A percentile compares a stretch with the other conserved stretches of the same genome.
Conservation (phyloP, 768 basidiomycete genomes). For the Lyophyllum decastes region DNA sequence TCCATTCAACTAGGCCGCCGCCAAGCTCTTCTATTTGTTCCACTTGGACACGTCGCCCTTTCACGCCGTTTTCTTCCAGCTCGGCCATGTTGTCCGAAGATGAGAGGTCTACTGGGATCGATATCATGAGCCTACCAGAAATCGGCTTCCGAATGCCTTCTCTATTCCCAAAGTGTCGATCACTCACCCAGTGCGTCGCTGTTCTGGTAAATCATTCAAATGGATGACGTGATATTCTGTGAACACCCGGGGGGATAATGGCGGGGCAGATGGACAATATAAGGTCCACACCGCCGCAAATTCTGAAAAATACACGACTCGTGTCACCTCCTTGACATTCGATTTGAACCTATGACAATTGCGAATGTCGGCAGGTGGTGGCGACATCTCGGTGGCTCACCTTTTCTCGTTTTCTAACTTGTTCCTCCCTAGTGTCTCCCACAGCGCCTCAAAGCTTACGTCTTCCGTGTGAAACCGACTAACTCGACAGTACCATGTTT, state of each 20-base stretch:
- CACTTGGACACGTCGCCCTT: constrained; percentile 55
- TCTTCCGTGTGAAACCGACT: constrained; percentile 49
- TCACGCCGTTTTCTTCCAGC: constrained; percentile 54
- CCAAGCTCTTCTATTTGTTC: constrained; percentile 56
- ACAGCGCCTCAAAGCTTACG: constrained; percentile 58
- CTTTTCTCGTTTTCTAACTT: constrained; percentile 57
- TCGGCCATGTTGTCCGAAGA: constrained; percentile 42
- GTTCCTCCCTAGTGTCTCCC: constrained; percentile 54
- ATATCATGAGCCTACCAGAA: constrained; percentile 35
- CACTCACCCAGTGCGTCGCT: constrained; percentile 46
- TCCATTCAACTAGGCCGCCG: constrained; percentile 58
- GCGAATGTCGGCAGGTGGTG: background rate
- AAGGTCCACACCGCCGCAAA: constrained; percentile 59
- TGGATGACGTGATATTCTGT: constrained; percentile 55
- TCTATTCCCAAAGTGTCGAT: background rate
- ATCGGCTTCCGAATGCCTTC: background rate
- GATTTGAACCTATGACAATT: constrained; percentile 45
- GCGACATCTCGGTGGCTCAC: constrained; percentile 29
- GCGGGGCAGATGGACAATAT: constrained; percentile 55
- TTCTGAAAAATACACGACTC: constrained; percentile 53
- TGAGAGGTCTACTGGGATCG: constrained; percentile 58
- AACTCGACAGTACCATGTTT: constrained; percentile 53
- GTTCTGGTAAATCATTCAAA: constrained; percentile 38
- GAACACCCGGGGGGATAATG: constrained; percentile 63
- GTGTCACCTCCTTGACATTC: constrained; percentile 52